A percentile compares a stretch with the other conserved stretches of the same genome.
Conservation (phyloP, 164 flowering plant genomes). For the Vitis amurensis region DNA sequence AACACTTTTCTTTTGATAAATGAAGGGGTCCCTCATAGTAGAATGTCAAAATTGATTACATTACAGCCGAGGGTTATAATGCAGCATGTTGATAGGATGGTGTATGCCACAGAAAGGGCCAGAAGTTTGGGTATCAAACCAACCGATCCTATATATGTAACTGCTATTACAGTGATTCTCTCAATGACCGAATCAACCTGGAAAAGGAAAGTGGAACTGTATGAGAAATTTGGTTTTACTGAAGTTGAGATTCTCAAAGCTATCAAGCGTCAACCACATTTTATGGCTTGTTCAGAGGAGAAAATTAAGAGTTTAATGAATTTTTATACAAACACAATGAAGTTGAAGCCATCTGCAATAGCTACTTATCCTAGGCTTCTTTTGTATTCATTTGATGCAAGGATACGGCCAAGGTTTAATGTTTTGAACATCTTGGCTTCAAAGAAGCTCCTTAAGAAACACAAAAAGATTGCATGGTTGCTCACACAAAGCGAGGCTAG, state of each 20-base stretch:
- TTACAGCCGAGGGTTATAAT: not conserved
- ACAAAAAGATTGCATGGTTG: not conserved
- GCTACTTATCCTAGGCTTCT: constrained; percentile 12
- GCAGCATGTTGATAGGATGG: not conserved
- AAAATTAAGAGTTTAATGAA: constrained; percentile 12
- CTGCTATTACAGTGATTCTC: constrained; percentile 4
- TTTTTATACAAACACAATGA: constrained; percentile 16
- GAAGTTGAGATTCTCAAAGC: constrained; percentile 11
- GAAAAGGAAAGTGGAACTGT: constrained; percentile 15
- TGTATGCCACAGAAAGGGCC: constrained; percentile 1
- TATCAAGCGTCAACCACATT: constrained; percentile 8
- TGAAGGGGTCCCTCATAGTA: constrained; percentile 1
- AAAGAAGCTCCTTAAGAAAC: constrained; percentile 3
- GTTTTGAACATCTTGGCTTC: constrained; percentile 18
- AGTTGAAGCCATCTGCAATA: constrained; percentile 8
- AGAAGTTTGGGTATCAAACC: constrained; percentile 15
- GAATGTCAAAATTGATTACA: not conserved
- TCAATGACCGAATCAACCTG: constrained; percentile 16
- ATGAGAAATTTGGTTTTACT: constrained; percentile 24
- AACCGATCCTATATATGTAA: constrained; percentile 2
- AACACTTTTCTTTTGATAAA: not conserved
- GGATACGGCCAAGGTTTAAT: constrained; percentile 19
- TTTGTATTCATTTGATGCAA: constrained; percentile 9
- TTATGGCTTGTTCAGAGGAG: constrained; percentile 14
- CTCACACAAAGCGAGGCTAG: not conserved